Base-by-base conservation (phyloP, 495 filamentous ascomycete genomes). In the Chlorociboria aeruginascens region DNA sequence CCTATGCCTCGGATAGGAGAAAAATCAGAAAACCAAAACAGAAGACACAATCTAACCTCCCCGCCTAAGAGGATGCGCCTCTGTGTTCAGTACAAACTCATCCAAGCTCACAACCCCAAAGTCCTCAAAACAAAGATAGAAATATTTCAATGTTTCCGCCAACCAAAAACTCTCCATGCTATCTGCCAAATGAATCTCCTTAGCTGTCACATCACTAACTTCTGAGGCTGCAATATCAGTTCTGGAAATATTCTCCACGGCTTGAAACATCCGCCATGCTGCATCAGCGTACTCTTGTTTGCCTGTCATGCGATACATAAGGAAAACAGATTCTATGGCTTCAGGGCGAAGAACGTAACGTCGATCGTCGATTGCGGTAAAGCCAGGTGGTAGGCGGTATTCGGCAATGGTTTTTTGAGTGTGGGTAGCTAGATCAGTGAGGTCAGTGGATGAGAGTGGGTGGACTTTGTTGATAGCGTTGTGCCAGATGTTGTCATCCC, bases 131-230 rank as follows among this genome's bases (percentile, higher is more conserved):
- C 84, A 69, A 13, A 88, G 65, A 59, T 86, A 89, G 54, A 85
- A 88, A 54, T 89, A 89, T 61, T 89, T 89, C 45, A 89, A 59
- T 34, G 85, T 83, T 69, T 89, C 85, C 10, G 79, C 77, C 32
- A 82, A 63, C 79, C 79, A 85, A 60, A 85, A 87, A 38, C 68
- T 70, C 58, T 71, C 69, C 68, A 69, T 69, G 43, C 64, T 69
- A 54, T 71, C 67, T 42, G 63, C 49, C 50, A 62, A 55, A 13
- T 50, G 47, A 3, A 28, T 31, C 40, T 35, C 10, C 3, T 40
- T 8, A 40, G 32, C 81, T 68, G 57, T 62, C 8, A 67, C 63
- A 51, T 66, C 65, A 13, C 42, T 46, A 14, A 76, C 63, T 16
- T 68, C 67, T 2, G 69, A 63, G 50, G 66, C 69, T 2, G 63